Base-by-base conservation (phyloP, 2,329 filamentous ascomycete species). In the Pseudogymnoascus sp. region DNA sequence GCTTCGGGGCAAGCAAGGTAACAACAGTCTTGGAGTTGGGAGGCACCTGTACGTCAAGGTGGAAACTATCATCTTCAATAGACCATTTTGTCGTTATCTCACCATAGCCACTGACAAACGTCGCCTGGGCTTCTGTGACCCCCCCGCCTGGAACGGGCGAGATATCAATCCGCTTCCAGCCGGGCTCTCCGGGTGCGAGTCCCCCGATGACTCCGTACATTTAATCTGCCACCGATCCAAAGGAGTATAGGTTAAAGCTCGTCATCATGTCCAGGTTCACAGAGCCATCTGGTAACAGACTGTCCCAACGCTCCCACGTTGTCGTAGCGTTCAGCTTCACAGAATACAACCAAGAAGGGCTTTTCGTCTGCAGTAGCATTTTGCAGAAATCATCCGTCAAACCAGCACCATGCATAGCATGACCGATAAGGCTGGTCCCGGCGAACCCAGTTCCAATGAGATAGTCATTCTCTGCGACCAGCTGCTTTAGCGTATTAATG, bases 261-360 rank as follows among this genome's bases (percentile, higher is more conserved):
- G 72, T 75, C 74, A 75, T 75, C 33, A 67, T 62, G 0, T 72
- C 68, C 0, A 70, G 68, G 59, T 75, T 75, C 15, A 74, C 67
- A 18, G 37, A 38, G 37, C 70, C 71, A 47, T 73, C 65, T 0
- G 69, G 68, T 15, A 72, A 60, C 60, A 74, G 64, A 9, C 66
- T 67, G 41, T 75, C 70, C 72, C 72, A 74, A 15, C 73, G 69
- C 64, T 74, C 73, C 72, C 72, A 75, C 2, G 70, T 69, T 0
- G 71, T 73, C 1, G 73, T 74, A 3, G 68, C 71, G 15, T 68
- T 69, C 70, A 72, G 71, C 7, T 64, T 68, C 18, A 74, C 66
- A 6, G 68, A 69, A 41, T 73, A 73, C 6, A 75, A 38, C 37
- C 37, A 38, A 18, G 67, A 70, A 0, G 71, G 72, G 11, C 68